A percentile compares a stretch with the other conserved stretches of the same genome.
Conservation (phyloP, 106 monocot species). For the Platanthera guangdongensis region DNA sequence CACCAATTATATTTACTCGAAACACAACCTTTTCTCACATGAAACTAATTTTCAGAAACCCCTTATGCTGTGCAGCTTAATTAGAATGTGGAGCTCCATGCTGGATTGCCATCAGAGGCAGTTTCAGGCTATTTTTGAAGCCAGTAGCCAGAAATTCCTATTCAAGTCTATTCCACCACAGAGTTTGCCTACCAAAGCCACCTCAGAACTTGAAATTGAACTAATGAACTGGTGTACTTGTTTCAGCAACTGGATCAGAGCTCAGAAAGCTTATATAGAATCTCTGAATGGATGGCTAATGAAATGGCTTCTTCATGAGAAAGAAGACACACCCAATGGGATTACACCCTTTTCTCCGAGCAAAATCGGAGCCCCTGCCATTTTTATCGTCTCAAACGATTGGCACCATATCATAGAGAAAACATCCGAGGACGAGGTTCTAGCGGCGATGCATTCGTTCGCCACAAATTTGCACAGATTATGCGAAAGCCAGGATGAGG, state of each 20-base stretch:
- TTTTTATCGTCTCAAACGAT: slow-evolving; percentile 59
- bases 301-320: slow-evolving; percentile 56
- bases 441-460: slow-evolving; percentile 33
- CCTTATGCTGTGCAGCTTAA: slow-evolving; percentile 32
- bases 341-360: slow-evolving; percentile 58
- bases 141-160: slow-evolving; percentile 41
- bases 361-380: slow-evolving; percentile 57
- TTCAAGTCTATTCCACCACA: slow-evolving; percentile 24
- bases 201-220: slow-evolving; percentile 54
- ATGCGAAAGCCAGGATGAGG: slow-evolving; percentile 55
- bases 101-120: slow-evolving; percentile 76
- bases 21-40: too few species aligned
- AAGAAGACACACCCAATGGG: slow-evolving; percentile 62
- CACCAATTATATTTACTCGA: too few species aligned
- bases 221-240: slow-evolving; percentile 56
- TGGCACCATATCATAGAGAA: slow-evolving; percentile 41
- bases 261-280: slow-evolving; percentile 53
- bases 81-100: slow-evolving; percentile 71
- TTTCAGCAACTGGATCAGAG: slow-evolving; percentile 59
- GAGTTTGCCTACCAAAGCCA: slow-evolving; percentile 32
- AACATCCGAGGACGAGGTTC: slow-evolving; percentile 44
- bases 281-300: slow-evolving; percentile 61
- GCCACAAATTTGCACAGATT: slow-evolving; percentile 35
- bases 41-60: too few species aligned
- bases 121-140: slow-evolving; percentile 50